A percentile compares a stretch with the other conserved stretches of the same genome.
phyloP scores from a whole-genome alignment of 495 filamentous ascomycete genomes.

The Talaromyces stipitatus region DNA sequence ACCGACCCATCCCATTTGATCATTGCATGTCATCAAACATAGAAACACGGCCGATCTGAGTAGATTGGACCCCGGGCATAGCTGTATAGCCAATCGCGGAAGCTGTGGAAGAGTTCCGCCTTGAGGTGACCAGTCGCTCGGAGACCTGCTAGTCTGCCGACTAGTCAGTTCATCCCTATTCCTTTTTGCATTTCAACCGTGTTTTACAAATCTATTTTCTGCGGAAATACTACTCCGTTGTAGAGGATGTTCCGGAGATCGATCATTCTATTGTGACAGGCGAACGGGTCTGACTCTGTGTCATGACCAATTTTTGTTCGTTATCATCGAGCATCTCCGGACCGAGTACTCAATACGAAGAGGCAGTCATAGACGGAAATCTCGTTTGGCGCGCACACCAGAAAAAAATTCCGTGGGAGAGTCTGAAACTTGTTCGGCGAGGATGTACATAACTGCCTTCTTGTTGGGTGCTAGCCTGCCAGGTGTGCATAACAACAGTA shows the following conservation, averaged over 20 bases:
- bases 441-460: neutral
- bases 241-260: neutral
- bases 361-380: neutral
- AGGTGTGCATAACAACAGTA: neutral
- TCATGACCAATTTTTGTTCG: neutral
- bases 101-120: constrained; percentile 2
- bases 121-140: constrained; percentile 5
- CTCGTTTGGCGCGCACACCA: neutral
- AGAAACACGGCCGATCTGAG: constrained; percentile 2
- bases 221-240: constrained; percentile 2
- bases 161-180: neutral
- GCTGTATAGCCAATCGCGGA: constrained; percentile 6
- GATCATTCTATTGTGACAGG: neutral
- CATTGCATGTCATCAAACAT: constrained; percentile 4
- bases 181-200: neutral
- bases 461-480: neutral
- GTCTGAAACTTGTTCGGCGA: neutral
- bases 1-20: neutral
- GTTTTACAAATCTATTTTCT: neutral
- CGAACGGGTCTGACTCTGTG: neutral
- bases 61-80: neutral
- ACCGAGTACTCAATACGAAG: neutral
- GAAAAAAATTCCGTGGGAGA: neutral
- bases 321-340: neutral
- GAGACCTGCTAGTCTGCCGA: neutral